phyloP scores from a whole-genome alignment of 768 basidiomycete genomes.

The Cyclocybe cylindracea region DNA sequence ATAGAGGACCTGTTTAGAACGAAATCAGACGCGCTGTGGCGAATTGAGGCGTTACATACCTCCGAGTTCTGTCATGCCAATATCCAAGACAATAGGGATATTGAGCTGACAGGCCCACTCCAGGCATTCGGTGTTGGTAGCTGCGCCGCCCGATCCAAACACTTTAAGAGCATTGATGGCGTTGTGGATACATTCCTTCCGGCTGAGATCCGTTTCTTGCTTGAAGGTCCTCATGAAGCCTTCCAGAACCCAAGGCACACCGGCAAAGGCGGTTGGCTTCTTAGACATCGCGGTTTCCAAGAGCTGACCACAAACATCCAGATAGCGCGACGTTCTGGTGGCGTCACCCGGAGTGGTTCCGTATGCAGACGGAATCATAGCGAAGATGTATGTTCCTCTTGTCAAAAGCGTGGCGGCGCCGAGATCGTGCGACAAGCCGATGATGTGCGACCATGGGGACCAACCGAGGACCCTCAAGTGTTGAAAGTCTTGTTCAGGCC shows the following conservation, averaged over 20 bases:
- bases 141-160: slow-evolving; percentile 29
- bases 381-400: slow-evolving; percentile 33
- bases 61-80: slow-evolving; percentile 38
- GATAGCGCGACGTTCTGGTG: slow-evolving; percentile 15
- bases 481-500: slow-evolving; percentile 25
- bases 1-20: slow-evolving; percentile 24
- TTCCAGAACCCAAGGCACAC: slow-evolving; percentile 34
- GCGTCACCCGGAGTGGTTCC: slow-evolving; percentile 2
- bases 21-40: not conserved
- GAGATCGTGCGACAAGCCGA: slow-evolving; percentile 28
- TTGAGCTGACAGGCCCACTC: slow-evolving; percentile 26
- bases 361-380: slow-evolving; percentile 29
- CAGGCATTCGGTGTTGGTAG: slow-evolving; percentile 25
- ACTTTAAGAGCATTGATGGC: slow-evolving; percentile 26
- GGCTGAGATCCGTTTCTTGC: slow-evolving; percentile 16
- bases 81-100: slow-evolving; percentile 29
- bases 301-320: slow-evolving; percentile 24
- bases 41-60: slow-evolving; percentile 16
- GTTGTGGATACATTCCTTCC: slow-evolving; percentile 18
- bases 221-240: slow-evolving; percentile 25
- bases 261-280: slow-evolving; percentile 26
- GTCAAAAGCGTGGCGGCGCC: slow-evolving; percentile 27
- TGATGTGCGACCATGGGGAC: slow-evolving; percentile 35
- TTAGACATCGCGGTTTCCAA: slow-evolving; percentile 25
- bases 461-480: slow-evolving; percentile 31